Evolutionary conservation across 78 protist species (phyloP), one percentile per base, ranked within the genome.

Genomic region (Dictyostelium firmibasis): DNA sequence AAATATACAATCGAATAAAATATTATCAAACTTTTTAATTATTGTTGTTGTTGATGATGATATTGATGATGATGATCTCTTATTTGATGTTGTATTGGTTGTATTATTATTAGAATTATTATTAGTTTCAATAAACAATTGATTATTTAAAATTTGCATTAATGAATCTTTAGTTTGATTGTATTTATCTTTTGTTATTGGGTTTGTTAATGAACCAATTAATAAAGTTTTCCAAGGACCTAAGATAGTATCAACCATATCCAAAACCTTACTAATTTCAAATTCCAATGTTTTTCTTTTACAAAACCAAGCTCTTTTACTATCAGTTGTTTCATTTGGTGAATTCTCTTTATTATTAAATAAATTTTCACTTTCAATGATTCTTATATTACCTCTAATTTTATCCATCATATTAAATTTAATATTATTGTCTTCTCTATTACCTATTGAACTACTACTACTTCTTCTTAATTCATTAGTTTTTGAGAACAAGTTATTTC

Each of bases 311-410:
- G 86, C 86, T 31, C 27, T 81, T 14, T 57, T 44, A 47, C 72
- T 9, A 36, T 81, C 69, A 16, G 13, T 10, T 29, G 64, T 72
- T 9, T 38, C 16, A 25, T 78, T 76, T 41, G 75, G 77, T 31
- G 94, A 33, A 38, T 88, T 88, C 2, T 88, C 94, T 47, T 69
- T 36, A 47, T 88, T 81, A 47, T 88, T 88, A 43, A 74, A 64
- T 29, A 88, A 18, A 69, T 88, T 88, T 69, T 88, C 94, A 50
- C 25, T 43, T 23, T 83, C 60, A 0, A 88, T 57, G 31, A 78
- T 44, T 60, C 72, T 88, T 33, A 88, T 35, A 81, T 69, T 77
- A 43, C 64, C 72, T 33, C 69, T 88, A 27, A 88, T 43, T 43
- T 88, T 88, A 69, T 88, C 94, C 14, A 88, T 31, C 72, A 62